phyloP scores from a whole-genome alignment of 2,329 filamentous ascomycete species.

The Fusarium nanum region DNA sequence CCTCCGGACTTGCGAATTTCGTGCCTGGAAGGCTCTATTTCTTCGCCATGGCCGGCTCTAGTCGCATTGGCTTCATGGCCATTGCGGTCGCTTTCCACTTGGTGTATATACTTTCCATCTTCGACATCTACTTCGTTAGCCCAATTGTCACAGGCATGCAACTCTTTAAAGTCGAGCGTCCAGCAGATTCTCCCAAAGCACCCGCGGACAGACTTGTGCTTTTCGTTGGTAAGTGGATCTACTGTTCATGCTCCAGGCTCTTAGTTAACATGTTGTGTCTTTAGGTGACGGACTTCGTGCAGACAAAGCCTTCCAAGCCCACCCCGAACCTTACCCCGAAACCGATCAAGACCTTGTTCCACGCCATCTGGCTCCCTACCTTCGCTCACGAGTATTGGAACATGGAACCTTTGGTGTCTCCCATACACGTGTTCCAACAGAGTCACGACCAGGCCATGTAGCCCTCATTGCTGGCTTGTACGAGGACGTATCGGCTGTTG shows the following conservation, averaged over 20 bases:
- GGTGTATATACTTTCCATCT: slow-evolving; percentile 94
- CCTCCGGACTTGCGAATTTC: neutral
- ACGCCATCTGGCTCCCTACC: slow-evolving; percentile 87
- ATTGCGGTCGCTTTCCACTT: slow-evolving; percentile 93
- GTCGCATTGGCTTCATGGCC: slow-evolving; percentile 84
- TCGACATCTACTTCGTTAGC: slow-evolving; percentile 98
- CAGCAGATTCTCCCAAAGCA: slow-evolving; percentile 65
- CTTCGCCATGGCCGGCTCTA: slow-evolving; percentile 63
- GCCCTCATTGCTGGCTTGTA: slow-evolving; percentile 96
- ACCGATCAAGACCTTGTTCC: slow-evolving; percentile 74
- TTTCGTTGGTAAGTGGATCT: slow-evolving; percentile 79
- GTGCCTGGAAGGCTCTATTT: neutral
- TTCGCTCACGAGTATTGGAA: slow-evolving; percentile 87
- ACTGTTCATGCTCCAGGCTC: neutral
- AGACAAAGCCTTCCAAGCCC: slow-evolving; percentile 96
- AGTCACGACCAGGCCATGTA: slow-evolving; percentile 95
- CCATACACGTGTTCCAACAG: slow-evolving; percentile 95
- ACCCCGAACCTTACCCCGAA: slow-evolving; percentile 84
- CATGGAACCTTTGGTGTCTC: slow-evolving; percentile 97
- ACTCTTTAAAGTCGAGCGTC: slow-evolving; percentile 76
- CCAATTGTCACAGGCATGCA: slow-evolving; percentile 97
- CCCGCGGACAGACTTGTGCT: slow-evolving; percentile 92
- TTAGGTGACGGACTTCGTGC: slow-evolving; percentile 90
- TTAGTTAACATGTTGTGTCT: slow-evolving; percentile 18
- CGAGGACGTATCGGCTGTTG: slow-evolving; percentile 97